Base-by-base conservation (phyloP, 345 rosid genomes). In the Salix arbutifolia region DNA sequence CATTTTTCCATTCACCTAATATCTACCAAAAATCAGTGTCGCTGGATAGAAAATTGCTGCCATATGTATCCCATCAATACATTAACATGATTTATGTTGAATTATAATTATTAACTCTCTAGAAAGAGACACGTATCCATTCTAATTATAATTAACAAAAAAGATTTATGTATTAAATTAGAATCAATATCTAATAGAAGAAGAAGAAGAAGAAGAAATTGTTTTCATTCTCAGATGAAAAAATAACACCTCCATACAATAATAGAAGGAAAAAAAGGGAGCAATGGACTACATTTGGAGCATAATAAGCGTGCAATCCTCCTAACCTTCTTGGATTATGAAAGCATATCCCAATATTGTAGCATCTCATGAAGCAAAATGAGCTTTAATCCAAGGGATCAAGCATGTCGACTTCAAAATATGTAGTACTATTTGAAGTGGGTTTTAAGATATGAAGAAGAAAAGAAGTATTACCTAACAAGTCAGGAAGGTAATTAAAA, bases 321-420 rank as follows among this genome's bases (percentile, higher is more conserved):
- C 37, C 56, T 33, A n/a, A 74, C 62, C 76, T 74, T 74, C 76
- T 64, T 74, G 76, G 60, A 42, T 26, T 65, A 60, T 18, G 33
- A 74, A 48, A 46, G 66, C 38, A 42, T 23, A 8, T 52, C 58
- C 58, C 58, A 52, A 50, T 50, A 50, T 50, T 50, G n/a, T 40
- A 66, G 42, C 42, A 33, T 33, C 37, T 33, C 37, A 33, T 31
- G 33, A 31, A 33, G 37, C 6, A 53, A 19, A 40, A 3, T 9
- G 8, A 31, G 31, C 16, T 21, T 25, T 44, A 16, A 71, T 56
- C 42, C 16, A 70, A 26, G 4, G 35, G 8, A 68, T 33, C 35
- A 33, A 19, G 31, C 37, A 19, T 25, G 12, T 23, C 56, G 56
- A 23, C 72, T 69, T 69, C 72, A 18, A 6, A 52, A 4, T 31